Evolutionary conservation across 192 early-diverging fungal species (phyloP).

Genomic region (Cetraspora pellucida): DNA sequence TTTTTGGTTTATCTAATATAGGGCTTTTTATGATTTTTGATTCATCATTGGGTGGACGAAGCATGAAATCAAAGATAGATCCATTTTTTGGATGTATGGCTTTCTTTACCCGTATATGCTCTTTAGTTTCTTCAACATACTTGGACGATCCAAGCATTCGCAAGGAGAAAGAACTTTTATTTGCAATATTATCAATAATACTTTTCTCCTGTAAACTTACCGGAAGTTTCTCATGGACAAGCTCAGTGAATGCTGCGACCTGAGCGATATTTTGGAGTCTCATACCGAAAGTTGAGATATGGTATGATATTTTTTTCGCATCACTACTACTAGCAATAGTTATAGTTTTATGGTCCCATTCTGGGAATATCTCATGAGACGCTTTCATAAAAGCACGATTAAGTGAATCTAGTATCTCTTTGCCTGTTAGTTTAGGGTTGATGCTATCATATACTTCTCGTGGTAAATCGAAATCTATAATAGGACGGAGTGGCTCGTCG

Average conservation of each 20-base stretch:
- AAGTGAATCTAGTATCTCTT: background rate
- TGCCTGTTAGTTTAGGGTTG: background rate
- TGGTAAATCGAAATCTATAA: no score
- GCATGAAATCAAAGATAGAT: conserved; percentile 1
- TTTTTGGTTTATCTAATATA: background rate
- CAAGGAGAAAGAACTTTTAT: conserved; percentile 16
- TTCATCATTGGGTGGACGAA: no score
- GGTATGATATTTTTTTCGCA: conserved; percentile 6
- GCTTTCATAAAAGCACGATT: background rate
- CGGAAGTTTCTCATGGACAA: conserved; percentile 19
- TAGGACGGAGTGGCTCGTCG: background rate
- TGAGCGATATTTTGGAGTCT: background rate
- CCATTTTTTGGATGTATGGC: background rate
- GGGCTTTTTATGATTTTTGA: no score
- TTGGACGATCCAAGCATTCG: conserved; percentile 7
- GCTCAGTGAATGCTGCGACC: conserved; percentile 4
- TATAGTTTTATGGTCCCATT: background rate
- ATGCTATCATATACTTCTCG: conserved; percentile 3
- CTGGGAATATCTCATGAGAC: background rate
- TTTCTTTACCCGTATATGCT: conserved; percentile 3
- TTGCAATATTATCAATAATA: conserved; percentile 26
- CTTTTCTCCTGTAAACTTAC: conserved; percentile 4
- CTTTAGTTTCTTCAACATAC: background rate
- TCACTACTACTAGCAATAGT: conserved; percentile 21
- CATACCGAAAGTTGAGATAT: conserved; percentile 20